phyloP scores from a whole-genome alignment of 768 basidiomycete genomes.

The Candolleomyces aberdarensis region DNA sequence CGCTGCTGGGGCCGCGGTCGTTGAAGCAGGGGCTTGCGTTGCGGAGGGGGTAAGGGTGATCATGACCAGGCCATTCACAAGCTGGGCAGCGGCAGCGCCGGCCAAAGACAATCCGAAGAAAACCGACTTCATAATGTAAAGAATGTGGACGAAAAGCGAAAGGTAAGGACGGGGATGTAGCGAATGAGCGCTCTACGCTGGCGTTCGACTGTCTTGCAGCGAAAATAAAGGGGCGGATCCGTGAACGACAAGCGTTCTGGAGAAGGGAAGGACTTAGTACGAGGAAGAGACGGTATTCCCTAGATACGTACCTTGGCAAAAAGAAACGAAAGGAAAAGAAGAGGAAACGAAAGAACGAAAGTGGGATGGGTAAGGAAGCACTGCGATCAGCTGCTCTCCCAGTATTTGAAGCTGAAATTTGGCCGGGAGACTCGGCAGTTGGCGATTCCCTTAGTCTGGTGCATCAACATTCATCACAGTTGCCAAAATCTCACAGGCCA shows the following conservation, averaged over 20 bases:
- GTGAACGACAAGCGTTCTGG: slow-evolving; percentile 45
- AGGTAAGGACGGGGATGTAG: slow-evolving; percentile 36
- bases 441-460: slow-evolving; percentile 28
- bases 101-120: slow-evolving; percentile 57
- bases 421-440: slow-evolving; percentile 19
- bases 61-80: slow-evolving; percentile 44
- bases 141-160: slow-evolving; percentile 31
- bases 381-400: slow-evolving; percentile 9
- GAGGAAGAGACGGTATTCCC: background rate
- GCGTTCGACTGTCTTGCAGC: slow-evolving; percentile 66
- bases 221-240: slow-evolving; percentile 35
- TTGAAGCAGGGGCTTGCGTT: slow-evolving; percentile 16
- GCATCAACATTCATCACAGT: slow-evolving; percentile 20
- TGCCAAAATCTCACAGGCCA: slow-evolving; percentile 15
- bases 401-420: slow-evolving; percentile 32
- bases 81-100: slow-evolving; percentile 55
- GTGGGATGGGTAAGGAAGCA: slow-evolving; percentile 25
- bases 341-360: slow-evolving; percentile 42
- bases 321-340: slow-evolving; percentile 34
- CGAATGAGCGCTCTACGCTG: slow-evolving; percentile 68
- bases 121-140: slow-evolving; percentile 63
- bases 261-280: slow-evolving; percentile 27
- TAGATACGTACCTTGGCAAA: slow-evolving; percentile 41
- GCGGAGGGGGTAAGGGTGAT: slow-evolving; percentile 26
- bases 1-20: slow-evolving; percentile 14